Evolutionary conservation across 257 asterid species (phyloP).

Genomic region (Eucommia ulmoides): DNA sequence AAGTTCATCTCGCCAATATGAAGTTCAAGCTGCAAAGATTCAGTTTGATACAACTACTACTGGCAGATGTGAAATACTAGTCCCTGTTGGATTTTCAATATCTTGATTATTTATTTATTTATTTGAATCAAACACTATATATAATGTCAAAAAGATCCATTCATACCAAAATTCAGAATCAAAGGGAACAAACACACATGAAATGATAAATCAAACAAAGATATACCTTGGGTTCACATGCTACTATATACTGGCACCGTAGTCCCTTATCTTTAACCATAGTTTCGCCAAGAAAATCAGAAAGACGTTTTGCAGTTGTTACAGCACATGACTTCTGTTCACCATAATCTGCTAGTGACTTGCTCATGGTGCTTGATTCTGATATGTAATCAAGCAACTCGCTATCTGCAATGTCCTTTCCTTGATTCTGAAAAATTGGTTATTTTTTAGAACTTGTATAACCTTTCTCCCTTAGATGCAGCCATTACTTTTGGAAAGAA

Average conservation of each 20-base stretch:
- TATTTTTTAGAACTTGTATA: conserved; percentile 5
- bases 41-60: too few species aligned
- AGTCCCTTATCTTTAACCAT: conserved; percentile 98
- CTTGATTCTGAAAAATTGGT: conserved; percentile 63
- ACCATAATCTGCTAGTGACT: conserved; percentile 91
- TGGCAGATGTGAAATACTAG: too few species aligned
- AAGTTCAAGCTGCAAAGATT: too few species aligned
- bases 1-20: too few species aligned
- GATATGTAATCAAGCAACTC: conserved; percentile 91
- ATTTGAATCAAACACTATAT: too few species aligned
- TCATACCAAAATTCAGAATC: conserved; percentile 2
- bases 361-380: conserved; percentile 99
- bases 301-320: conserved; percentile 93
- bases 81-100: too few species aligned
- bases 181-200: too few species aligned
- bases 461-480: not conserved
- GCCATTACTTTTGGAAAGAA: not conserved
- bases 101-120: too few species aligned
- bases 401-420: conserved; percentile 82
- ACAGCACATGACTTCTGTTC: conserved; percentile 95
- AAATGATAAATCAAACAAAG: too few species aligned
- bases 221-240: conserved; percentile 98
- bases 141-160: not conserved
- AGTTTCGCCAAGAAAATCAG: conserved; percentile 93
- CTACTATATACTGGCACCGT: conserved; percentile 91